A percentile compares a stretch with the other conserved stretches of the same genome.
Evolutionary conservation across 176 grass and related monocot genomes (phyloP).

Genomic region (Olyra latifolia): DNA sequence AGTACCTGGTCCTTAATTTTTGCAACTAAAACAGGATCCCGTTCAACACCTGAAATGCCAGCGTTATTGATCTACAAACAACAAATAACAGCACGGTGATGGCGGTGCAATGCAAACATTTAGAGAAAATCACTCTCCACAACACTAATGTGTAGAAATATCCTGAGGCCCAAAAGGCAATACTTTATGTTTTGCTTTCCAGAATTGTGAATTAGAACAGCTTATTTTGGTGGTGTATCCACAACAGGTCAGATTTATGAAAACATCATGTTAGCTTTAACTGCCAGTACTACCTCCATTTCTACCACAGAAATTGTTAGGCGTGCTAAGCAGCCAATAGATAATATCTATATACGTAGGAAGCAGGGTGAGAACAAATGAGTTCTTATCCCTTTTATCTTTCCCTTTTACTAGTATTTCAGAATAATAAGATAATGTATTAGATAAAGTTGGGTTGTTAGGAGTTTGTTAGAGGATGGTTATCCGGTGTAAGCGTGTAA

Average conservation of each 20-base stretch:
- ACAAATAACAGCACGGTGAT: neutral
- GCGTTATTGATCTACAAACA: conserved; percentile 65
- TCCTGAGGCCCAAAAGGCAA: neutral
- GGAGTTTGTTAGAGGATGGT: too few relatives aligned
- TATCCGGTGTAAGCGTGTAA: too few relatives aligned
- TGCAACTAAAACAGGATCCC: conserved; percentile 43
- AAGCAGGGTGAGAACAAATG: too few relatives aligned
- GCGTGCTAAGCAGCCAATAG: too few relatives aligned
- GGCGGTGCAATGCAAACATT: neutral
- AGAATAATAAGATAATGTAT: too few relatives aligned
- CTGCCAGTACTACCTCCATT: neutral
- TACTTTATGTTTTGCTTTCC: neutral
- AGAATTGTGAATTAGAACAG: neutral
- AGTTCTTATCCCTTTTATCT: too few relatives aligned
- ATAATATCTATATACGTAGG: too few relatives aligned
- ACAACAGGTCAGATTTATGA: neutral
- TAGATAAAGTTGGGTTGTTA: too few relatives aligned
- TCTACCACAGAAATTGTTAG: neutral
- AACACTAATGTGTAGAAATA: neutral
- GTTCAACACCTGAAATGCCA: conserved; percentile 47
- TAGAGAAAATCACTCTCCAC: neutral
- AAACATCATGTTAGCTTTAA: neutral
- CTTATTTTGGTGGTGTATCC: neutral
- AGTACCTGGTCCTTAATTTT: conserved; percentile 46
- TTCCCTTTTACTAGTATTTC: too few relatives aligned